A percentile compares a stretch with the other conserved stretches of the same genome.
phyloP scores from a whole-genome alignment of 2,329 filamentous ascomycete genomes.

The Mycosphaerella sp. region DNA sequence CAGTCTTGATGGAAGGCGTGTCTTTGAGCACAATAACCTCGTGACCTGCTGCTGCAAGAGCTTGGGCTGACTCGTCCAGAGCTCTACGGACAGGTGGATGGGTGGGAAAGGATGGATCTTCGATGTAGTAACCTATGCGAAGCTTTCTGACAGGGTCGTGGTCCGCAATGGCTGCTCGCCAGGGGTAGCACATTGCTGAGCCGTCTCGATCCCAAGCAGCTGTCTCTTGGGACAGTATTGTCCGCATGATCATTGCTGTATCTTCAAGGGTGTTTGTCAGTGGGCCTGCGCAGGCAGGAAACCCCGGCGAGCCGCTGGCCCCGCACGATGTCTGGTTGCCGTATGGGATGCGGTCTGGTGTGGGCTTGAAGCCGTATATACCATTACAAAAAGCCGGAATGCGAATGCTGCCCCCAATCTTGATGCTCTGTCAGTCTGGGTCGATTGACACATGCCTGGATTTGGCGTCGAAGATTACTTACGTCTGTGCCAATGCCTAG shows the following conservation, averaged over 20 bases:
- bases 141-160: conserved; percentile 27
- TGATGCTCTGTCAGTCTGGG: background rate
- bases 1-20: conserved; percentile 31
- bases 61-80: conserved; percentile 38
- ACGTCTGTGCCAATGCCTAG: conserved; percentile 3
- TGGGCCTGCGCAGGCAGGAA: conserved; percentile 28
- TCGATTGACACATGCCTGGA: background rate
- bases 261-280: conserved; percentile 27
- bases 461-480: background rate
- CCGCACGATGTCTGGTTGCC: conserved; percentile 36
- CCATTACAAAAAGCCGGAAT: conserved; percentile 75
- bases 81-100: conserved; percentile 48
- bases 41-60: conserved; percentile 43
- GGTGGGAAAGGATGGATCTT: conserved; percentile 45
- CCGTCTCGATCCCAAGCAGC: conserved; percentile 25
- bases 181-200: conserved; percentile 41
- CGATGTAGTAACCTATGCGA: conserved; percentile 46
- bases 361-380: conserved; percentile 30
- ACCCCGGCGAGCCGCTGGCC: conserved; percentile 39
- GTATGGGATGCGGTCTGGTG: conserved; percentile 15
- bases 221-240: conserved; percentile 15
- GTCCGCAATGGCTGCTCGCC: conserved; percentile 36
- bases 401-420: conserved; percentile 45
- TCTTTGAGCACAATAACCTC: conserved; percentile 36
- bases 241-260: conserved; percentile 22